Evolutionary conservation across 768 basidiomycete species (phyloP).

Genomic region (Pholiota microspora): DNA sequence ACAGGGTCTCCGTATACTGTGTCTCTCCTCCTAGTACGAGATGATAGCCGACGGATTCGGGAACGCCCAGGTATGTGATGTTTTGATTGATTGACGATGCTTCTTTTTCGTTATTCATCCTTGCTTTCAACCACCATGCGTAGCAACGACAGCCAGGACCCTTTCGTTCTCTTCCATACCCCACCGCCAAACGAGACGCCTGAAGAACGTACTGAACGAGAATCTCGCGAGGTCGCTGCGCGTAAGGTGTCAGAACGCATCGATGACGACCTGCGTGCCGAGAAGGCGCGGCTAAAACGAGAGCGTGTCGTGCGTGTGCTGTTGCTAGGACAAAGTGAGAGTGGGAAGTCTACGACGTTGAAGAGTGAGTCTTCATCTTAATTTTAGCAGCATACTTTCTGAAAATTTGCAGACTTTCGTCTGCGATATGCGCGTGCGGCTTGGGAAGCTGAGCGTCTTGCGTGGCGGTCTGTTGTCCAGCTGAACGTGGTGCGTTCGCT

Average conservation of each 20-base stretch:
- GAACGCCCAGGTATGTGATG: background rate
- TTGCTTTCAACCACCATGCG: slow-evolving; percentile 15
- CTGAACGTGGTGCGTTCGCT: slow-evolving; percentile 75
- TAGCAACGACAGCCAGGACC: slow-evolving; percentile 38
- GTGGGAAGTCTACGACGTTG: slow-evolving; percentile 53
- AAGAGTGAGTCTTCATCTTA: slow-evolving; percentile 40
- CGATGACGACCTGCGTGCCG: slow-evolving; percentile 52
- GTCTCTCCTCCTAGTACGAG: no score
- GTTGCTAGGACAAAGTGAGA: slow-evolving; percentile 60
- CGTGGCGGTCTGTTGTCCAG: slow-evolving; percentile 76
- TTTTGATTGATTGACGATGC: background rate
- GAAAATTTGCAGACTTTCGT: slow-evolving; percentile 53
- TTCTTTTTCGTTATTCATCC: background rate
- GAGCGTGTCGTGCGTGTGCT: slow-evolving; percentile 48
- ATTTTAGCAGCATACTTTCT: background rate
- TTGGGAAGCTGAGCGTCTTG: slow-evolving; percentile 63
- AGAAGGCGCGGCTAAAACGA: slow-evolving; percentile 44
- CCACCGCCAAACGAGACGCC: slow-evolving; percentile 60
- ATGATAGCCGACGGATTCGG: background rate
- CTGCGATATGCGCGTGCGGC: slow-evolving; percentile 60
- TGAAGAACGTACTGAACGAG: slow-evolving; percentile 40
- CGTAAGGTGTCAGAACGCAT: slow-evolving; percentile 56
- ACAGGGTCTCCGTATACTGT: no score
- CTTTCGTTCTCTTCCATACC: slow-evolving; percentile 50
- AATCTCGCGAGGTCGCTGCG: slow-evolving; percentile 45